Evolutionary conservation across 192 early-diverging fungal genomes (phyloP), one percentile per base, ranked within the genome.

Genomic region (Backusella macrospora): DNA sequence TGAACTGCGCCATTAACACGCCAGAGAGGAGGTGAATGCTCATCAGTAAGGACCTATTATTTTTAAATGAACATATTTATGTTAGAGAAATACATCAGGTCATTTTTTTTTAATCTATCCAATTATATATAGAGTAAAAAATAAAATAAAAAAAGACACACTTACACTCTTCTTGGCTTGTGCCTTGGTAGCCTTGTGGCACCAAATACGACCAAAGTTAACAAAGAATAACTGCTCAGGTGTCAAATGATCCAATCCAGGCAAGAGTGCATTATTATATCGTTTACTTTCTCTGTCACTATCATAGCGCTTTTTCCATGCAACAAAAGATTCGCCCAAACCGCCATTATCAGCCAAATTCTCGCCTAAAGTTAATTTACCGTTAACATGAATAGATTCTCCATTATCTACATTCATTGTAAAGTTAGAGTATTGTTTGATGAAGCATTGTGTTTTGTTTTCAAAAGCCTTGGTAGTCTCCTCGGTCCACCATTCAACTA

Each of bases 301-400:
- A 38, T 81, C 80, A 55, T 75, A 82, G 4, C 80, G 76, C 43
- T 62, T 40, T 16, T 76, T 76, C 76, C 76, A 82, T n/a, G 80
- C 80, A n/a, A 63, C 16, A 68, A 70, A 82, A 1, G 80, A 47
- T 34, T 79, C 81, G 29, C 73, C 66, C n/a, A 91, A 62, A 7
- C 92, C 92, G 2, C 88, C 90, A 78, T 89, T 91, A 72, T 93
- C 92, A 2, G 91, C 90, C 38, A 93, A 55, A 70, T 93, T 93
- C 71, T 91, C 89, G 12, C 81, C 85, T 9, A 91, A 52, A 0
- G 88, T 90, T 34, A 81, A 48, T 40, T 80, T 73, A 7, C 91
- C 91, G 62, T 92, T 84, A 43, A 92, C 75, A 65, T 89, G 47
- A n/a, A 83, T 40, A n/a, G 67, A 23, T 34, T 69, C 62, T 5